These are phyloP conservation scores for Moniliophthora roreri DNA, from an alignment of 1,284 basidiomycete species.

Conservation along the genomic window DNA sequence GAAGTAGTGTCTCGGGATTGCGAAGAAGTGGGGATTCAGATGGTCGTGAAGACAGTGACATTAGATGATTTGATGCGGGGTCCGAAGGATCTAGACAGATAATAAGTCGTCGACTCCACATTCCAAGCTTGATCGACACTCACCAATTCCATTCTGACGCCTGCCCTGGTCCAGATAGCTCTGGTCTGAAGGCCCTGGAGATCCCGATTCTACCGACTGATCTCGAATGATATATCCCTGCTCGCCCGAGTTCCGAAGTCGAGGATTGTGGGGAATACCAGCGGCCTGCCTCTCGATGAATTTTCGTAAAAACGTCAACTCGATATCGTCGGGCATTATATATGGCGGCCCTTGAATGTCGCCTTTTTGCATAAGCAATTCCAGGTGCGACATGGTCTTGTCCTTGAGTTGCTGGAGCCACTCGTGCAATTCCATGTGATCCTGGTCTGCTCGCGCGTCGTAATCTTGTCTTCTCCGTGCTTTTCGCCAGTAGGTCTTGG, in stretches of 20 bases:
- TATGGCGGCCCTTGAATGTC: conserved; percentile 81
- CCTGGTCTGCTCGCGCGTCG: conserved; percentile 77
- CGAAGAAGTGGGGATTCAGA: conserved; percentile 18
- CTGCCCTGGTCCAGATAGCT: conserved; percentile 17
- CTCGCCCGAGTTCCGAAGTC: conserved; percentile 52
- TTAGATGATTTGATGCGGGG: conserved; percentile 7
- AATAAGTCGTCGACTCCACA: background rate
- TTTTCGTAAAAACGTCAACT: conserved; percentile 72
- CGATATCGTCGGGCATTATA: conserved; percentile 73
- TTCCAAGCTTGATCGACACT: conserved; percentile 2
- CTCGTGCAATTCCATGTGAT: conserved; percentile 82
- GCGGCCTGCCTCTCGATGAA: conserved; percentile 75
- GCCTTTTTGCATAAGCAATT: conserved; percentile 80
- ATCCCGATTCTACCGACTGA: conserved; percentile 20
- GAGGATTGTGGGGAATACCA: conserved; percentile 73
- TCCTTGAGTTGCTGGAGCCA: conserved; percentile 83
- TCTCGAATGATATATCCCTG: conserved; percentile 17
- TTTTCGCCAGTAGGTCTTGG: conserved; percentile 82
- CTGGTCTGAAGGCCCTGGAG: conserved; percentile 19
- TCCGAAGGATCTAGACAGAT: conserved; percentile 13
- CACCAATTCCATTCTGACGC: conserved; percentile 14
- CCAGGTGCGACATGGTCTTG: conserved; percentile 81
- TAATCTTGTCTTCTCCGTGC: conserved; percentile 75
- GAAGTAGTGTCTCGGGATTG: conserved; percentile 16
- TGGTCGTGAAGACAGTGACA: conserved; percentile 11